Evolutionary conservation across 75 land plant species (phyloP).

Genomic region (Cryptomeria japonica): DNA sequence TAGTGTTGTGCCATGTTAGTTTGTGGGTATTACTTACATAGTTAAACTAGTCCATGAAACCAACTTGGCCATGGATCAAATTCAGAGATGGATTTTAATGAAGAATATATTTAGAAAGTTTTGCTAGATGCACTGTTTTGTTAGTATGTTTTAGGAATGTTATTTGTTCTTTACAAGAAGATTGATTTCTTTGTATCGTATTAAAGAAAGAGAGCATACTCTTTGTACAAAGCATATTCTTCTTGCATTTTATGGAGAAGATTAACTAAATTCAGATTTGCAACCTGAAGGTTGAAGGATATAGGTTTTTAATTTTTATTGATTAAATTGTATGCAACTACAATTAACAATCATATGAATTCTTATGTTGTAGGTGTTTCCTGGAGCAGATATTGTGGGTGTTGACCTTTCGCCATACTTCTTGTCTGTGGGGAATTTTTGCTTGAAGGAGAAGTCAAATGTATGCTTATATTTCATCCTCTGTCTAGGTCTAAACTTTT

Average conservation of each 20-base stretch:
- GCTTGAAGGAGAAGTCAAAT: slow-evolving; percentile 24
- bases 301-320: background rate
- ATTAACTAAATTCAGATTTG: background rate
- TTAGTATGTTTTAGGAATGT: background rate
- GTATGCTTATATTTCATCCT: background rate
- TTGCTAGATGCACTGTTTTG: background rate
- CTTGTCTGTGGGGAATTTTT: slow-evolving; percentile 46
- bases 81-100: background rate
- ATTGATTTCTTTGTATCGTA: background rate
- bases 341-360: background rate
- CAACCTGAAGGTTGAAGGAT: background rate
- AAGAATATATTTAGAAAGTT: background rate
- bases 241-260: background rate
- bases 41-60: background rate
- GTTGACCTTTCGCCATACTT: slow-evolving; percentile 52
- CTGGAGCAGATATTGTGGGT: slow-evolving; percentile 36
- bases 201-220: background rate
- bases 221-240: background rate
- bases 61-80: background rate
- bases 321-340: background rate
- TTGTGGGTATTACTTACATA: background rate
- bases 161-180: background rate
- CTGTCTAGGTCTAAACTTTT: background rate
- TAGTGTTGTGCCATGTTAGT: background rate
- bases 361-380: slow-evolving; percentile 30